These are phyloP conservation scores for Candida broadrunensis DNA, from an alignment of 805 yeast genomes.

Conservation along the genomic window DNA sequence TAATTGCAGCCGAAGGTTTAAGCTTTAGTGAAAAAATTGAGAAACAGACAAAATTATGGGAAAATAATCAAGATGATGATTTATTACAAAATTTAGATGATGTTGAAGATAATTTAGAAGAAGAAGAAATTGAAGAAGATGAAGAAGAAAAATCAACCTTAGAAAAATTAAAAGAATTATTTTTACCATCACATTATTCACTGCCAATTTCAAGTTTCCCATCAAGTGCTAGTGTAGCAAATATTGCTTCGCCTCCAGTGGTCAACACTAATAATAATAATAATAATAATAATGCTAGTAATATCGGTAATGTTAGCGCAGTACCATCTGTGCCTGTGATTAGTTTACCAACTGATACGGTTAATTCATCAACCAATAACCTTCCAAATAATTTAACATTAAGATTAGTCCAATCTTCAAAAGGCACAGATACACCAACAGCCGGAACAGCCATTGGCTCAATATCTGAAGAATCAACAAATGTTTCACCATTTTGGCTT, in stretches of 20 bases:
- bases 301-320: background rate
- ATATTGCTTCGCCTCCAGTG: background rate
- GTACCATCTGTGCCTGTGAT: background rate
- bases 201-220: constrained; percentile 4
- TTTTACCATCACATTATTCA: constrained; percentile 21
- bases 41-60: constrained; percentile 12
- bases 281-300: background rate
- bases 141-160: constrained; percentile 4
- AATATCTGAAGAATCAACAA: background rate
- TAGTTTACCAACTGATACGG: background rate
- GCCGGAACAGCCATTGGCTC: constrained; percentile 3
- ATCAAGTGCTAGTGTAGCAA: constrained; percentile 1
- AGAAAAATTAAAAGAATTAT: constrained; percentile 19
- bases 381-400: background rate
- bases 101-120: constrained; percentile 1
- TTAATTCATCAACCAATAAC: background rate
- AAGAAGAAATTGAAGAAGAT: constrained; percentile 3
- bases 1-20: constrained; percentile 18
- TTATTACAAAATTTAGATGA: background rate
- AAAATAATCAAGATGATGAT: constrained; percentile 6
- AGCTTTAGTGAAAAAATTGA: constrained; percentile 6
- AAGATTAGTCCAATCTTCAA: background rate
- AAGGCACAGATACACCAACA: constrained; percentile 1
- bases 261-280: background rate
- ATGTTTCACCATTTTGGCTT: constrained; percentile 58